Evolutionary conservation across 495 filamentous ascomycete genomes (phyloP).

Genomic region (Hyphodiscus hymeniophilus): DNA sequence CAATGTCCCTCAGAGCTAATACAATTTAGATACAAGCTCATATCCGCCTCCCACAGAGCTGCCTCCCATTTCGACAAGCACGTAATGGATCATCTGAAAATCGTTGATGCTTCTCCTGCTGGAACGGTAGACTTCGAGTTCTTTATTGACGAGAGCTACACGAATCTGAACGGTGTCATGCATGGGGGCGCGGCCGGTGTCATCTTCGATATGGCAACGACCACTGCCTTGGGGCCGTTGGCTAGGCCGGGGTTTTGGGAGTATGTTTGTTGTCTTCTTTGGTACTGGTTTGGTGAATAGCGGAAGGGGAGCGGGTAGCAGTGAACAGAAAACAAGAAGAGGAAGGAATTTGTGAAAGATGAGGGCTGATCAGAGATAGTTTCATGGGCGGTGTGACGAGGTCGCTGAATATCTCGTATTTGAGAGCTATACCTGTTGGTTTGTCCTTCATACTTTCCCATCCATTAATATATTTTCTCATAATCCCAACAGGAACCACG

Average conservation of each 20-base stretch:
- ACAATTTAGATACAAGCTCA: constrained; percentile 18
- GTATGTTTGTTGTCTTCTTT: constrained; percentile 12
- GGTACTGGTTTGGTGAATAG: too few relatives aligned
- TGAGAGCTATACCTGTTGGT: constrained; percentile 23
- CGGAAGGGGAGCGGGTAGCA: too few relatives aligned
- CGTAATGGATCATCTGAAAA: constrained; percentile 28
- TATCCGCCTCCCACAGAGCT: constrained; percentile 5
- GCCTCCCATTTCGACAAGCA: constrained; percentile 27
- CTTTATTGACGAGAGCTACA: constrained; percentile 14
- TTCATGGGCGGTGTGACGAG: constrained; percentile 38
- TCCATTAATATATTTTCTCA: not conserved
- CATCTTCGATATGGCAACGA: constrained; percentile 41
- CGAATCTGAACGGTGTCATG: constrained; percentile 28
- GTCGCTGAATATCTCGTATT: constrained; percentile 31
- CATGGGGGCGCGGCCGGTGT: constrained; percentile 36
- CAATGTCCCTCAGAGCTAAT: not conserved
- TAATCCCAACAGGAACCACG: constrained; percentile 27
- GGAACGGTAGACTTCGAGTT: constrained; percentile 19
- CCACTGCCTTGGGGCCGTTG: constrained; percentile 31
- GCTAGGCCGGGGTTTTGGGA: constrained; percentile 35
- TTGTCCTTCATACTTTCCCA: constrained; percentile 3
- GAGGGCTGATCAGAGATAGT: constrained; percentile 5
- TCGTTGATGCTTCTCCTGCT: constrained; percentile 26
- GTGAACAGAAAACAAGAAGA: too few relatives aligned
- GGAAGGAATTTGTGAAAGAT: too few relatives aligned